phyloP scores from a whole-genome alignment of 306 rosid genomes.

The Amphicarpaea edgeworthii region DNA sequence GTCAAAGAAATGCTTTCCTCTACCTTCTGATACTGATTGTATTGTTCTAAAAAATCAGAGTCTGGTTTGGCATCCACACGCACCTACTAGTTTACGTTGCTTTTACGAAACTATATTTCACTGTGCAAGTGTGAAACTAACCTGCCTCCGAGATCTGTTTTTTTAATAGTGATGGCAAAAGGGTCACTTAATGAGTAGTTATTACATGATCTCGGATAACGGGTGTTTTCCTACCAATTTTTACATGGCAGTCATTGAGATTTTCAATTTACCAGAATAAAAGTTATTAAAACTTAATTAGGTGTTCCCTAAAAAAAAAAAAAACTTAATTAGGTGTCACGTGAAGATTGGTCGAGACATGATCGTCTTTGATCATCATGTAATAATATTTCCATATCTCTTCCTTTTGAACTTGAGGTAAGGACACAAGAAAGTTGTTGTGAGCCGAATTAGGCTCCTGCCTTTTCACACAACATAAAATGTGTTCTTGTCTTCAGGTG shows the following conservation, averaged over 20 bases:
- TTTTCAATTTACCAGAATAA: background rate
- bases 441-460: background rate
- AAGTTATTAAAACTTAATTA: no score
- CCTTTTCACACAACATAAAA: background rate
- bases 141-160: background rate
- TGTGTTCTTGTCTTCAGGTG: background rate
- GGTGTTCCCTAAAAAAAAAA: no score
- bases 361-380: no score
- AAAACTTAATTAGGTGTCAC: background rate
- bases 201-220: background rate
- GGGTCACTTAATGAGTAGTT: background rate
- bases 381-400: background rate
- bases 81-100: background rate
- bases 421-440: background rate
- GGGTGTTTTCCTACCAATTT: background rate
- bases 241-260: no score
- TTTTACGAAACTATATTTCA: background rate
- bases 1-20: background rate
- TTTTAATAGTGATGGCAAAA: background rate
- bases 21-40: background rate
- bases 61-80: background rate
- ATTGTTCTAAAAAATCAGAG: background rate
- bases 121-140: constrained; percentile 12
- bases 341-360: background rate
- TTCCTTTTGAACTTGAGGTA: background rate